A percentile compares a stretch with the other conserved stretches of the same genome.
phyloP scores from a whole-genome alignment of 2,329 filamentous ascomycete species.

The Elsinoe australis region DNA sequence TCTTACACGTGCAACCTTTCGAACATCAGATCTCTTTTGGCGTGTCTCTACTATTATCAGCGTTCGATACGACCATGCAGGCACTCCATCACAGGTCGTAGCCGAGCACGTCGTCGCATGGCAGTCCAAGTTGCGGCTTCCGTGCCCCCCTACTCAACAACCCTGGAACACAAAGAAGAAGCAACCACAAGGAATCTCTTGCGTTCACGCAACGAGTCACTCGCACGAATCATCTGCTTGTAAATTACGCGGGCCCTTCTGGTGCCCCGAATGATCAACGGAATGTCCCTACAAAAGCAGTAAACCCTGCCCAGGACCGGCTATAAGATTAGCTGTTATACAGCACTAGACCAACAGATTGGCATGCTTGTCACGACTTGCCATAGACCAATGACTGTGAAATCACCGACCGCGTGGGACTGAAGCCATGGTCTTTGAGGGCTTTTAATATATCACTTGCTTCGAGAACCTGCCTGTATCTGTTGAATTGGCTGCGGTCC shows the following conservation, averaged over 20 bases:
- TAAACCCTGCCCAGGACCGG: background rate
- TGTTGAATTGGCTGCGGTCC: background rate
- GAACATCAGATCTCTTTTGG: too few species aligned
- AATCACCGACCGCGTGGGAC: background rate
- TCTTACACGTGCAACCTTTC: background rate
- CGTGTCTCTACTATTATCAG: too few species aligned
- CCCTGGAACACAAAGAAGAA: background rate
- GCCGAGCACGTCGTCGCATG: too few species aligned
- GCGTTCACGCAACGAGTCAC: background rate
- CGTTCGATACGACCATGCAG: too few species aligned
- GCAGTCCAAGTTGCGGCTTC: too few species aligned
- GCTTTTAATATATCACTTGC: background rate
- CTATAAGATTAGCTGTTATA: conserved; percentile 6
- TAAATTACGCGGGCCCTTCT: background rate
- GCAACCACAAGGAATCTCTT: too few species aligned
- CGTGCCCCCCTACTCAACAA: background rate
- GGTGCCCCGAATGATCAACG: background rate
- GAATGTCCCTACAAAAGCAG: background rate
- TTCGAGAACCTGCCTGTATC: conserved; percentile 5
- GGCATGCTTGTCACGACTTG: background rate
- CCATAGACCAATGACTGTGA: background rate
- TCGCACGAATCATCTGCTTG: background rate
- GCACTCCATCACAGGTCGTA: too few species aligned
- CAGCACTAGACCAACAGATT: background rate
- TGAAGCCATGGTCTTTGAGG: background rate